Base-by-base conservation (phyloP, 2,329 filamentous ascomycete genomes). In the Hypoxylon sp. region DNA sequence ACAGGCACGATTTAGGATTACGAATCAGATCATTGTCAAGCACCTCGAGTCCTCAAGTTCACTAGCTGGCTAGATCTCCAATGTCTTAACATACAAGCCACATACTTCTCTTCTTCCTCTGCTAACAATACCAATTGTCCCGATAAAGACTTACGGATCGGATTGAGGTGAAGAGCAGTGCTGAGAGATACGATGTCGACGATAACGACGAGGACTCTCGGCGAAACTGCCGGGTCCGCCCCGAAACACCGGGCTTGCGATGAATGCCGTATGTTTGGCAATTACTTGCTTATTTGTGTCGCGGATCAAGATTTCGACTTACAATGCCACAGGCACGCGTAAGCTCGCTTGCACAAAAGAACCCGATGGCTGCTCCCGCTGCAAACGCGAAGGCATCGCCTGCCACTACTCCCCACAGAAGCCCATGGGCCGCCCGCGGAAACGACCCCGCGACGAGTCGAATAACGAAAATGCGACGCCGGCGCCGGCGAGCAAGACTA, bases 341-440 rank as follows among this genome's bases (percentile, higher is more conserved):
- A 91, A 91, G 75, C 84, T 91, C 50, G 88, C 88, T 49, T 91
- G 89, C 76, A 85, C 87, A 43, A 91, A 91, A 73, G 87, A 90
- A 71, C 75, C 81, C 1, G 82, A 85, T 57, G 87, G 88, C 61
- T 91, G 89, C 75, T 79, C 82, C 6, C 84, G 89, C 62, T 91
- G 89, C 74, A 82, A 79, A 60, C 82, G 82, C 61, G 89, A 91
- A 71, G 82, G 82, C 63, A 84, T 90, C 45, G 60, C 66, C 45
- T 91, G 89, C 73, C 81, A 87, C 69, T 91, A 90, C 78, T 90
- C 88, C 6, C 80, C 83, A 11, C 89, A 90, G 75, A 91, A 91
- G 77, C 87, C 81, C 43, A 91, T 91, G 89, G 89, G 89, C 3
- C 82, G 89, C 45, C 89, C 89, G 21, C 81, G 88, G 60, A 91